These are phyloP conservation scores for Carex parvula DNA, from an alignment of 176 grass and related monocot species.

Conservation along the genomic window DNA sequence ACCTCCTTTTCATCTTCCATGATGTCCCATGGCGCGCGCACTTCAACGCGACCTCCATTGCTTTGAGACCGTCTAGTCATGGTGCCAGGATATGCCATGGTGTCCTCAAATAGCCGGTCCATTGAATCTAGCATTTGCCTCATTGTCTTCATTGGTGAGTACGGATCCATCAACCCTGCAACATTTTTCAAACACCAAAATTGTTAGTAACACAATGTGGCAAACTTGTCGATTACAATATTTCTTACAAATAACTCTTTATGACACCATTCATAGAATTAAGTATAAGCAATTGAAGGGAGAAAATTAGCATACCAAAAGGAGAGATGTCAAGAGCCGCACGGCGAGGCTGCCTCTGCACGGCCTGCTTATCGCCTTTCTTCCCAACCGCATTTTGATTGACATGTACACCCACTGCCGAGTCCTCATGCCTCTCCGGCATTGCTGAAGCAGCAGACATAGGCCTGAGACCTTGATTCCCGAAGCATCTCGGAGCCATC, in stretches of 20 bases:
- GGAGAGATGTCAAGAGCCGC: conserved; percentile 37
- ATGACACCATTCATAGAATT: neutral
- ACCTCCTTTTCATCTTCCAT: conserved; percentile 32
- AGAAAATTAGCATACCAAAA: conserved; percentile 41
- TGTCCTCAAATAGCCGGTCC: conserved; percentile 82
- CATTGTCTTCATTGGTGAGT: conserved; percentile 84
- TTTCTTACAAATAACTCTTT: no score
- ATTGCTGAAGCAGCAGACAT: conserved; percentile 36
- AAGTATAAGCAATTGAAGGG: neutral
- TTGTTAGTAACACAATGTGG: neutral
- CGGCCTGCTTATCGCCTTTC: conserved; percentile 19
- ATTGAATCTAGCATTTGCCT: conserved; percentile 85
- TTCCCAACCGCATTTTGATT: conserved; percentile 26
- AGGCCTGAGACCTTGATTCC: conserved; percentile 13
- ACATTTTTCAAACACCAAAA: neutral
- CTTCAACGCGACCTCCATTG: neutral
- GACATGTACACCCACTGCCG: conserved; percentile 43
- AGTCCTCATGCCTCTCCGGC: conserved; percentile 56
- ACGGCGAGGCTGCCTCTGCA: conserved; percentile 48
- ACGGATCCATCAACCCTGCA: conserved; percentile 55
- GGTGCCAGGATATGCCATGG: neutral
- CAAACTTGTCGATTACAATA: neutral
- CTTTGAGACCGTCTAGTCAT: neutral
- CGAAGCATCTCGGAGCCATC: neutral
- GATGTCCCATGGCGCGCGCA: conserved; percentile 29